A percentile compares a stretch with the other conserved stretches of the same genome.
Evolutionary conservation across 1,139 yeast species (phyloP).

Genomic region (Yamadazyma sp.): DNA sequence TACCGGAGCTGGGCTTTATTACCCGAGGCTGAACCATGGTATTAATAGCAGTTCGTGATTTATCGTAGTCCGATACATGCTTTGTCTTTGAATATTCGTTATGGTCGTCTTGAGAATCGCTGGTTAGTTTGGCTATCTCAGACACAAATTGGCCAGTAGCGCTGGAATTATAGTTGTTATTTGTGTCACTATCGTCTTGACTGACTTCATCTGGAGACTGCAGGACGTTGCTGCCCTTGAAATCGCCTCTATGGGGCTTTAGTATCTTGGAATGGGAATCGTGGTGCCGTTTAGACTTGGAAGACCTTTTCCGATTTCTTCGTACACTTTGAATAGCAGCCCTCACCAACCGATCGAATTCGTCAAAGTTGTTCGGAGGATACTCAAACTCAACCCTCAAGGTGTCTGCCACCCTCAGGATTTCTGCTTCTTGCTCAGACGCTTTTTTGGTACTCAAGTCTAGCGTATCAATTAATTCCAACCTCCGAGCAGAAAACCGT

Average conservation of each 20-base stretch:
- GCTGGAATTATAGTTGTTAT: constrained; percentile 1
- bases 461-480: constrained; percentile 82
- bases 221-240: background rate
- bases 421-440: constrained; percentile 85
- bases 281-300: constrained; percentile 26
- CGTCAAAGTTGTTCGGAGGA: constrained; percentile 54
- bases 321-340: constrained; percentile 80
- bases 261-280: constrained; percentile 1
- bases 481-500: constrained; percentile 79
- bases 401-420: constrained; percentile 71
- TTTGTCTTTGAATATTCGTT: constrained; percentile 34
- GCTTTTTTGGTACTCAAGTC: constrained; percentile 81
- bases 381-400: constrained; percentile 77
- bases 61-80: constrained; percentile 32
- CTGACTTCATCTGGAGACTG: constrained; percentile 6
- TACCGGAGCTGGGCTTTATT: constrained; percentile 1
- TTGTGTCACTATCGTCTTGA: constrained; percentile 12
- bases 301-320: constrained; percentile 44
- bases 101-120: constrained; percentile 39
- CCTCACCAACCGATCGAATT: constrained; percentile 85
- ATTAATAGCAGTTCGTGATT: constrained; percentile 39
- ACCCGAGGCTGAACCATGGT: constrained; percentile 38
- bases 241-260: background rate
- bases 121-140: constrained; percentile 34
- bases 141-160: constrained; percentile 25